phyloP scores from a whole-genome alignment of 202 grass and related monocot species.

The Panicum hallii region DNA sequence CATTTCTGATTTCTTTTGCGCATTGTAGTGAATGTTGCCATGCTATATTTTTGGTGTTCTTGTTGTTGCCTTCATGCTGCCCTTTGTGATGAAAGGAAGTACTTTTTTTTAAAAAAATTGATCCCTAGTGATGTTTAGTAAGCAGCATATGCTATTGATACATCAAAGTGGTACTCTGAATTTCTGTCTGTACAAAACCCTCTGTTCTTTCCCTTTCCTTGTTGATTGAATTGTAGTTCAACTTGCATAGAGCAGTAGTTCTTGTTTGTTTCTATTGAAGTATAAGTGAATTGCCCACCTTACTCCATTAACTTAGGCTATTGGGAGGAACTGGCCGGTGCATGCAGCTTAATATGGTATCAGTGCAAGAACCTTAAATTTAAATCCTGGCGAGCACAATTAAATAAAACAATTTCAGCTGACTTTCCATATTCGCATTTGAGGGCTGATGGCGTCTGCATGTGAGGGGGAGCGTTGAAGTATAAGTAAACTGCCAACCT shows the following conservation, averaged over 20 bases:
- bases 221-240: neutral
- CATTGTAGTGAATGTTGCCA: too few species aligned
- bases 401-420: too few species aligned
- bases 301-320: neutral
- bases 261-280: neutral
- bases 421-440: neutral
- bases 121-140: neutral
- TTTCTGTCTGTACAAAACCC: neutral
- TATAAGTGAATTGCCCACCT: neutral
- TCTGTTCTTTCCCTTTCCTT: neutral
- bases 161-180: neutral
- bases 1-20: neutral
- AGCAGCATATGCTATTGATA: neutral
- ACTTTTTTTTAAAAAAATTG: neutral
- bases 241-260: neutral
- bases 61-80: too few species aligned
- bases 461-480: neutral
- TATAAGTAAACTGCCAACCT: neutral
- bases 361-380: too few species aligned
- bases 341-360: neutral
- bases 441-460: neutral
- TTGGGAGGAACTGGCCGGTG: neutral
- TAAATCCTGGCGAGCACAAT: too few species aligned
- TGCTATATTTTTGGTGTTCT: too few species aligned
- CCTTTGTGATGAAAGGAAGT: too few species aligned